A percentile compares a stretch with the other conserved stretches of the same genome.
Conservation (phyloP, 805 yeast species). For the Kregervanrija delftensis region DNA sequence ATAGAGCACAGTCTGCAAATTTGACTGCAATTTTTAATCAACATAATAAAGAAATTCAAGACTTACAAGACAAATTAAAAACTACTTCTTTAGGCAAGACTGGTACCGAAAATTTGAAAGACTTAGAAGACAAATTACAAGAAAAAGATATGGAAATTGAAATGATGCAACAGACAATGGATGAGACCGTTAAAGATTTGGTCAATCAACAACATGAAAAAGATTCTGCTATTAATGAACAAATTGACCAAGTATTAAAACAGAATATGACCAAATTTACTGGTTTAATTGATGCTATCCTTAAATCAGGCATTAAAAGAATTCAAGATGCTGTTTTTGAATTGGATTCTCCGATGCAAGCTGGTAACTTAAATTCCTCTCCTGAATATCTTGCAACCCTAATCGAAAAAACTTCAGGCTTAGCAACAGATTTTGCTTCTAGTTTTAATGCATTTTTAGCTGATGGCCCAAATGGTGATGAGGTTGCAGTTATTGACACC, state of each 20-base stretch:
- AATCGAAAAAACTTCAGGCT: conserved; percentile 60
- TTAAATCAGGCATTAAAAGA: conserved; percentile 60
- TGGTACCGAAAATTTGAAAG: conserved; percentile 14
- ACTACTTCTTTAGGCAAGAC: conserved; percentile 22
- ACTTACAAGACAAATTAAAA: conserved; percentile 34
- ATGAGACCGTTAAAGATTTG: conserved; percentile 56
- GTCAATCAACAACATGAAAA: conserved; percentile 41
- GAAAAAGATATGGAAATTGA: conserved; percentile 77
- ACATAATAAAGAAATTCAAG: conserved; percentile 57
- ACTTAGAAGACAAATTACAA: conserved; percentile 39
- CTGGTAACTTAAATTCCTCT: conserved; percentile 71
- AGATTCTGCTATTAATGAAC: conserved; percentile 49
- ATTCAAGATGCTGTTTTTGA: conserved; percentile 68
- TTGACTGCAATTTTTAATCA: conserved; percentile 51
- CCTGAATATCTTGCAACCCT: conserved; percentile 63
- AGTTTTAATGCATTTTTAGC: conserved; percentile 69
- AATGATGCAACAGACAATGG: conserved; percentile 73
- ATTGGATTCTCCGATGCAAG: conserved; percentile 72
- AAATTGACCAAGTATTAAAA: conserved; percentile 46
- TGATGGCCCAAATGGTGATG: conserved; percentile 67
- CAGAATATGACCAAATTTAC: conserved; percentile 44
- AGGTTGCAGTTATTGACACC: conserved; percentile 52
- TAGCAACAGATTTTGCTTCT: conserved; percentile 75
- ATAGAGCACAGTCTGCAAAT: conserved; percentile 58
- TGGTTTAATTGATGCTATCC: conserved; percentile 59